A percentile compares a stretch with the other conserved stretches of the same genome.
Conservation (phyloP, 768 basidiomycete genomes). For the Mycena filopes region DNA sequence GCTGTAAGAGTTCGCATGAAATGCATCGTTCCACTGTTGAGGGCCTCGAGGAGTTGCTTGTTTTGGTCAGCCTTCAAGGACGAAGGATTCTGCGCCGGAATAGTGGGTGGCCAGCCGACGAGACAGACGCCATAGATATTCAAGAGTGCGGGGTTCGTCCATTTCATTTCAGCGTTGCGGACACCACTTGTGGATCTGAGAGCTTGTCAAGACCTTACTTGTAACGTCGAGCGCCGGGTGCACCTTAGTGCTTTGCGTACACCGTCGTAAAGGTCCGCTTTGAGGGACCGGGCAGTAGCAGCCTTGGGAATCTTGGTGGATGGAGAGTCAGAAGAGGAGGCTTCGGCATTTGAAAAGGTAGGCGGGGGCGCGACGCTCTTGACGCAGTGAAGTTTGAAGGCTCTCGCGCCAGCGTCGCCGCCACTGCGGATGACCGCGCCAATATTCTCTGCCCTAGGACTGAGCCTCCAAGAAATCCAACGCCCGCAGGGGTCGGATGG, state of each 20-base stretch:
- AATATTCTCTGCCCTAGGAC: conserved; percentile 71
- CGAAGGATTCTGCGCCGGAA: conserved; percentile 73
- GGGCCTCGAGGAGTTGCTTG: conserved; percentile 59
- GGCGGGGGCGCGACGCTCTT: conserved; percentile 38
- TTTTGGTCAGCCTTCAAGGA: conserved; percentile 65
- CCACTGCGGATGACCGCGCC: conserved; percentile 70
- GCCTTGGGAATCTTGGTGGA: conserved; percentile 14
- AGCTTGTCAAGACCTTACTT: conserved; percentile 22
- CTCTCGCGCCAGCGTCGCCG: conserved; percentile 64
- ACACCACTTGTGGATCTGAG: conserved; percentile 61
- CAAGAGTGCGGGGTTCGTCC: conserved; percentile 72
- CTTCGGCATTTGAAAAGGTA: conserved; percentile 17
- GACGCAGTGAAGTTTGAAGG: conserved; percentile 61
- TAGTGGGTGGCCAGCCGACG: conserved; percentile 70
- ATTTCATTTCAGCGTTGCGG: conserved; percentile 79
- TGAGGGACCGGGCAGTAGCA: conserved; percentile 50
- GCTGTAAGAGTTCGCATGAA: conserved; percentile 52
- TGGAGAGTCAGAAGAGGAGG: conserved; percentile 14
- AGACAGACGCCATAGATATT: conserved; percentile 67
- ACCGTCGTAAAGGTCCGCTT: conserved; percentile 65
- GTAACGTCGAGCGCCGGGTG: conserved; percentile 20
- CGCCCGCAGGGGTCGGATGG: conserved; percentile 56
- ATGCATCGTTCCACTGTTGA: conserved; percentile 58
- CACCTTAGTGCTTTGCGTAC: conserved; percentile 68
- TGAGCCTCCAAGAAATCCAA: conserved; percentile 74